Evolutionary conservation across 2,329 filamentous ascomycete genomes (phyloP).

Genomic region (Penicillium glabrum): DNA sequence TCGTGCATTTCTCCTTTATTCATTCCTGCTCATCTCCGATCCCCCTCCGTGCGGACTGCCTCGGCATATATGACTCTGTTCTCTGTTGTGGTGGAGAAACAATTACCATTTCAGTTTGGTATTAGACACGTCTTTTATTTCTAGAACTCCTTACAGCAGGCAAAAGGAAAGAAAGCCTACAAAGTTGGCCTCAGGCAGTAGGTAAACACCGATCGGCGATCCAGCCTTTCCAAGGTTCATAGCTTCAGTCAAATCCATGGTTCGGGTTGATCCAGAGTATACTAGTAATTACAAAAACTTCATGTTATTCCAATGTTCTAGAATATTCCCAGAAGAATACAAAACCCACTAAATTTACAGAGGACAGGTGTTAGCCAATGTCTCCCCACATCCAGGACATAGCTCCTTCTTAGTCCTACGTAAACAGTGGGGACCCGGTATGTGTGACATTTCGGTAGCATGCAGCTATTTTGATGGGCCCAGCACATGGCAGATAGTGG

Average conservation of each 20-base stretch:
- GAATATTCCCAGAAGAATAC: not conserved
- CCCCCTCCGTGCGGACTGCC: not conserved
- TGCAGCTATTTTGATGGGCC: not conserved
- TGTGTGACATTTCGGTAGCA: not conserved
- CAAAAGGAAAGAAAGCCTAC: not conserved
- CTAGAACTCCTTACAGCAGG: not conserved
- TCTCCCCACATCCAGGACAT: not conserved
- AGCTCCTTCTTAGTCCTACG: not conserved
- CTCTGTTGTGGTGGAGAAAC: not conserved
- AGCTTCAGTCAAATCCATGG: not conserved
- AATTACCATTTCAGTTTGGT: not conserved
- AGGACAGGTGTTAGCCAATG: not conserved
- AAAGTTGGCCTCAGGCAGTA: not conserved
- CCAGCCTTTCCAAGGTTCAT: not conserved
- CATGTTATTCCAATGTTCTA: not conserved
- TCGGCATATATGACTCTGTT: not conserved
- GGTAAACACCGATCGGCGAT: not conserved
- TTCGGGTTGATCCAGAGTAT: not conserved
- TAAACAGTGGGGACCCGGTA: not conserved
- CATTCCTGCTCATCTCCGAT: slow-evolving; percentile 1
- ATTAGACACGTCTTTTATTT: not conserved
- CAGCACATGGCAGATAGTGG: not conserved
- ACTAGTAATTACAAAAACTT: not conserved
- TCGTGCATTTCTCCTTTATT: not conserved
- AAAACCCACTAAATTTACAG: not conserved